Percentiles rank a stretch among this genome's conserved stretches.
Evolutionary conservation across 495 filamentous ascomycete genomes (phyloP).

Genomic region (Tetracladium setigerum): DNA sequence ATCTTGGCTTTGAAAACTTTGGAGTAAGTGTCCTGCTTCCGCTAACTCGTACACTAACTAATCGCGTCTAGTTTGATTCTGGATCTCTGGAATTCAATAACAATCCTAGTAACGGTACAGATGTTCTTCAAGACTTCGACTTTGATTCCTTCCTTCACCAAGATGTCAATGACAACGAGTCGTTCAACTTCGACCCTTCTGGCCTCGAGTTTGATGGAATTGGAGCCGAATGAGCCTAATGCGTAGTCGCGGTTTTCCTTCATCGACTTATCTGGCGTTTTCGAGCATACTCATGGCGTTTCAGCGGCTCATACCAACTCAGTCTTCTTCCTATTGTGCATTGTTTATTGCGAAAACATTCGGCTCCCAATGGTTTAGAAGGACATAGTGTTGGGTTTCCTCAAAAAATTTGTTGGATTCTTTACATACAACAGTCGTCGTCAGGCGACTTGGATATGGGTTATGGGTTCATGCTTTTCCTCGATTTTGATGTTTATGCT

Average conservation of each 20-base stretch:
- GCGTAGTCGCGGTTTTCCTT: slow-evolving; percentile 7
- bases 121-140: slow-evolving; percentile 89
- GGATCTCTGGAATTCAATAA: slow-evolving; percentile 46
- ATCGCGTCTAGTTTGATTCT: slow-evolving; percentile 9
- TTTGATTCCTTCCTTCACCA: slow-evolving; percentile 89
- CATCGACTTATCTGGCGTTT: slow-evolving; percentile 21
- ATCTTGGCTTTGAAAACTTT: slow-evolving; percentile 14
- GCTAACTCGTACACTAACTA: background rate
- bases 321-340: slow-evolving; percentile 15
- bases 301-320: slow-evolving; percentile 20
- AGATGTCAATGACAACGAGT: slow-evolving; percentile 27
- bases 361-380: background rate
- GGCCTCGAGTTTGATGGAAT: slow-evolving; percentile 39
- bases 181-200: slow-evolving; percentile 37
- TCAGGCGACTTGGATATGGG: slow-evolving; percentile 15
- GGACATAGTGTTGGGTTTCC: slow-evolving; percentile 2
- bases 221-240: slow-evolving; percentile 33
- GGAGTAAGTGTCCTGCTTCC: slow-evolving; percentile 9
- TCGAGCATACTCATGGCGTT: slow-evolving; percentile 23
- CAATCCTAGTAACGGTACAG: slow-evolving; percentile 45
- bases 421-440: slow-evolving; percentile 9
- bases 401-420: slow-evolving; percentile 21
- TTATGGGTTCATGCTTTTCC: slow-evolving; percentile 7
- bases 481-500: slow-evolving; percentile 20
- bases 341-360: slow-evolving; percentile 23